Evolutionary conservation across 2,329 filamentous ascomycete species (phyloP), one percentile per base, ranked within the genome.

Genomic region (Acrocalymma vagum): DNA sequence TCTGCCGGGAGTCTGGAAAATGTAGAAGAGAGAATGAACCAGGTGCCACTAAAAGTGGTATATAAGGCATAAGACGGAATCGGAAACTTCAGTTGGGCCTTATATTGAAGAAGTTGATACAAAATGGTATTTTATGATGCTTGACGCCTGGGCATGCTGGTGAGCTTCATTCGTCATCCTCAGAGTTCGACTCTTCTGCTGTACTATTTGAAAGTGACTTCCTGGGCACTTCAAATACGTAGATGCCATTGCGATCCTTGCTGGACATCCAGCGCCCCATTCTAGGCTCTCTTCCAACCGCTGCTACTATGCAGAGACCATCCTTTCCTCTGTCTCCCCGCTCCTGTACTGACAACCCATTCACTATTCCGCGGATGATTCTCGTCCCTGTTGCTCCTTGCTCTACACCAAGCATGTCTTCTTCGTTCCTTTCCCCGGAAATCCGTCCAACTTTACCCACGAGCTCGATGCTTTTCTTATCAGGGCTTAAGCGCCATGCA

Each of bases 331-430:
- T 78, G 13, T 90, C 86, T 3, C 91, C 90, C 13, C 89, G 80
- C 69, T 97, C 94, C 56, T 94, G 91, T 10, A 96, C 80, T 1
- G 88, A 83, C 44, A 99, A 86, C 55, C 89, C 91, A 63, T 97
- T 99, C 54, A 99, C 78, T 6, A 97, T 79, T 27, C 94, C 94
- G 57, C 81, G 82, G 38, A 91, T 78, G n/a, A n/a, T n/a, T n/a
- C n/a, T n/a, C n/a, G n/a, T n/a, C n/a, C n/a, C n/a, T n/a, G n/a
- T n/a, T n/a, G n/a, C n/a, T n/a, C n/a, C n/a, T n/a, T n/a, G n/a
- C n/a, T n/a, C n/a, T n/a, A n/a, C n/a, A n/a, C n/a, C n/a, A 7
- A 64, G 32, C 6, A 54, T 43, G 59, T 61, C 13, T 26, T 61
- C 45, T n/a, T 53, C 38, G 7, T 53, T 48, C 18, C 42, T 41